phyloP scores from a whole-genome alignment of 257 asterid species.

The Paulownia fortunei region DNA sequence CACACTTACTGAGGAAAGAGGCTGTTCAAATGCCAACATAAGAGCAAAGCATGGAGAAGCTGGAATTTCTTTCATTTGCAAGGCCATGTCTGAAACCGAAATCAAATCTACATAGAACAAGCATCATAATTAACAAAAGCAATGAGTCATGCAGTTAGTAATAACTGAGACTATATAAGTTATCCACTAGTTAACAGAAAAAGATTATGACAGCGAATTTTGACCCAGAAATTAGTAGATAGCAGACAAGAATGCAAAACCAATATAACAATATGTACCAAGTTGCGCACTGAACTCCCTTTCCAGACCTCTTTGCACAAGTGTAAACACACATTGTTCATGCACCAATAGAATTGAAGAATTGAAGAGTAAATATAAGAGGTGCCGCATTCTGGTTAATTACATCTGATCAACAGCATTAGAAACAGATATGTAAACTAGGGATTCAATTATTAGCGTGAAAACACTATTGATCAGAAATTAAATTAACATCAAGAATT shows the following conservation, averaged over 20 bases:
- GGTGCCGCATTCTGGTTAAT: not conserved
- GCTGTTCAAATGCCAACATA: slow-evolving; percentile 86
- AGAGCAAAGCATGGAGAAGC: slow-evolving; percentile 71
- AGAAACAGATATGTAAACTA: slow-evolving; percentile 2
- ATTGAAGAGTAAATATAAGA: not conserved
- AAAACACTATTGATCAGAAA: not conserved
- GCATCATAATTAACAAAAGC: slow-evolving; percentile 14
- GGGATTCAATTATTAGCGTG: not conserved
- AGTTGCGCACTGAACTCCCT: not conserved
- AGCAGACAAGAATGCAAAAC: slow-evolving; percentile 2
- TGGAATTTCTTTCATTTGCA: slow-evolving; percentile 71
- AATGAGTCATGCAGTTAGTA: not conserved
- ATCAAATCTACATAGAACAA: slow-evolving; percentile 53
- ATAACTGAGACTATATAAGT: not conserved
- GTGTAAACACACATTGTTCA: not conserved
- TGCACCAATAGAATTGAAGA: not conserved
- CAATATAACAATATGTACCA: slow-evolving; percentile 16
- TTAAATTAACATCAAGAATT: not conserved
- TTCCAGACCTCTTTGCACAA: not conserved
- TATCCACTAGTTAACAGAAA: not conserved
- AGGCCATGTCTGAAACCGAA: slow-evolving; percentile 51
- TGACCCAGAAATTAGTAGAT: not conserved
- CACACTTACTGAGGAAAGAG: slow-evolving; percentile 66
- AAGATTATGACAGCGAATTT: not conserved
- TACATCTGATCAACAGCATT: slow-evolving; percentile 10